Percentiles rank a stretch among this genome's conserved stretches.
phyloP scores from a whole-genome alignment of 2,329 filamentous ascomycete genomes.

The Aspergillus tamarii region DNA sequence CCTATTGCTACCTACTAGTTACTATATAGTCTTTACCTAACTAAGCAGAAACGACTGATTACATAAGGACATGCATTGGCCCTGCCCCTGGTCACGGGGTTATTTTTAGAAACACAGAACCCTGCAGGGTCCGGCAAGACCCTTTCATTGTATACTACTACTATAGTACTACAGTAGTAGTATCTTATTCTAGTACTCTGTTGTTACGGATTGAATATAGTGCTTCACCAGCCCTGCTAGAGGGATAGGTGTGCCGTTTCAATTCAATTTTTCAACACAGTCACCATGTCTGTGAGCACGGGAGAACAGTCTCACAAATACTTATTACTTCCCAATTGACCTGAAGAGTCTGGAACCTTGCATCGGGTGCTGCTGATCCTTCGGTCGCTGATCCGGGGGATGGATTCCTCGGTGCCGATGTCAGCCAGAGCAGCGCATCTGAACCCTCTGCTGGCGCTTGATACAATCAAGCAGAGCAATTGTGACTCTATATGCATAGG shows the following conservation, averaged over 20 bases:
- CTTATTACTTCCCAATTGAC: neutral
- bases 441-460: neutral
- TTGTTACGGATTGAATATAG: neutral
- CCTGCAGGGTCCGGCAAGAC: neutral
- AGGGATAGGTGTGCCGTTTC: neutral
- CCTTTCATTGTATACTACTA: neutral
- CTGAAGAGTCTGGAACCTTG: constrained; percentile 16
- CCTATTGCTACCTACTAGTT: too few relatives aligned
- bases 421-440: neutral
- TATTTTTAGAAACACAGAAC: constrained; percentile 11
- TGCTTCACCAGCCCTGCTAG: neutral
- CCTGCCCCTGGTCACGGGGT: constrained; percentile 4
- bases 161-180: too few relatives aligned
- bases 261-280: neutral
- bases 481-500: neutral
- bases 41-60: neutral
- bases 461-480: neutral
- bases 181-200: neutral
- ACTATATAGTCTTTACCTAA: too few relatives aligned
- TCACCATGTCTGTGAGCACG: too few relatives aligned
- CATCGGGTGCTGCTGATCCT: constrained; percentile 15
- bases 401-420: neutral
- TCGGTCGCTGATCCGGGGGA: constrained; percentile 16
- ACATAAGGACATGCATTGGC: neutral
- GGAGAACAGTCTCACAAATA: neutral